phyloP scores from a whole-genome alignment of 2,329 filamentous ascomycete genomes.

The Spiromastix sp. region DNA sequence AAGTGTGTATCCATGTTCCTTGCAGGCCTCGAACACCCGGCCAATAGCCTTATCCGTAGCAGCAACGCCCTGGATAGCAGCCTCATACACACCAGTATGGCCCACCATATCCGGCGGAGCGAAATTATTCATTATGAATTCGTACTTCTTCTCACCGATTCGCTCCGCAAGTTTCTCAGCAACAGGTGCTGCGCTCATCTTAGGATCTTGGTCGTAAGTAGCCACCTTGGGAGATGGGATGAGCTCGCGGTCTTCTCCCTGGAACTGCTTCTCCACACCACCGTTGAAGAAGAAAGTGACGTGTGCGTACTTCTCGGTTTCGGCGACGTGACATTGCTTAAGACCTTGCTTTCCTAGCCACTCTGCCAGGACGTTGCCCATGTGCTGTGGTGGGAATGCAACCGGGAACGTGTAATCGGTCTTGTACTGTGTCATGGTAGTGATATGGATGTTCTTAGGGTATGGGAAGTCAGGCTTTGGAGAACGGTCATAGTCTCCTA shows the following conservation, averaged over 20 bases:
- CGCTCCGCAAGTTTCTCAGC: conserved; percentile 84
- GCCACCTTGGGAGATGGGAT: conserved; percentile 90
- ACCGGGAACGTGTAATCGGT: conserved; percentile 82
- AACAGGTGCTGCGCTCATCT: conserved; percentile 89
- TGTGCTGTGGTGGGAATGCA: conserved; percentile 87
- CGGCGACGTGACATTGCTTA: conserved; percentile 90
- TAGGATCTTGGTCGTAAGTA: conserved; percentile 88
- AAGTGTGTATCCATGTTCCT: conserved; percentile 82
- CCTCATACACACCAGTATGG: conserved; percentile 94
- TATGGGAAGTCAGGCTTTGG: conserved; percentile 85
- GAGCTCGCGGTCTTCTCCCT: conserved; percentile 83
- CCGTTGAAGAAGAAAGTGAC: conserved; percentile 99
- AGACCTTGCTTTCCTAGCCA: conserved; percentile 83
- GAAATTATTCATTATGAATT: conserved; percentile 99
- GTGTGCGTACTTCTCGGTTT: conserved; percentile 99
- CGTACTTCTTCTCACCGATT: conserved; percentile 73
- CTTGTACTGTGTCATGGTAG: conserved; percentile 99
- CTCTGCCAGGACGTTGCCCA: conserved; percentile 97
- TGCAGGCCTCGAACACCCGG: conserved; percentile 84
- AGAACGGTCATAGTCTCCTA: conserved; percentile 86
- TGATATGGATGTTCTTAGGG: conserved; percentile 76
- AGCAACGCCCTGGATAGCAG: conserved; percentile 71
- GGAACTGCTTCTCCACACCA: conserved; percentile 92
- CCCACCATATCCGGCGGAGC: conserved; percentile 98
- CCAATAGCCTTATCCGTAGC: conserved; percentile 93